phyloP scores from a whole-genome alignment of 179 eudicot species.

The Nepenthes alata region DNA sequence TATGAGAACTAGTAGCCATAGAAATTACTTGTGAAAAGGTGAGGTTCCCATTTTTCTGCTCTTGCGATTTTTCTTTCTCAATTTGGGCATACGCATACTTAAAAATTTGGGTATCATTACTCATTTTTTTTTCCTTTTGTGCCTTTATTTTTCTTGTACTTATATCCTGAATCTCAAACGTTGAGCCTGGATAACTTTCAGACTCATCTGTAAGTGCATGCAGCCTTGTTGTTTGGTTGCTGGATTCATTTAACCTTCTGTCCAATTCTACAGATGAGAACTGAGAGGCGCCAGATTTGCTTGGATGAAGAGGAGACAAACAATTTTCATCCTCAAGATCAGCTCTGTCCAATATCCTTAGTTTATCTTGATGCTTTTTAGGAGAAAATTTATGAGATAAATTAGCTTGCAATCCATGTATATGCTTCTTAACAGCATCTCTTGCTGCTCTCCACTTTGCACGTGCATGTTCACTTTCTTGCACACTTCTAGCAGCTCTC shows the following conservation, averaged over 20 bases:
- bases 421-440: conserved; percentile 61
- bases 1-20: conserved; percentile 31
- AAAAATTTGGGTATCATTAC: conserved; percentile 39
- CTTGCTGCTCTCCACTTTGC: conserved; percentile 63
- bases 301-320: conserved; percentile 13
- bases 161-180: conserved; percentile 19
- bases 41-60: conserved; percentile 35
- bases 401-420: conserved; percentile 33
- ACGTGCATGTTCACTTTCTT: conserved; percentile 41
- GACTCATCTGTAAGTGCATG: conserved; percentile 22
- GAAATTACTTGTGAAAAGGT: conserved; percentile 48
- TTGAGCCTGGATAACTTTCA: conserved; percentile 6
- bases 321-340: conserved; percentile 24
- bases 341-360: conserved; percentile 17
- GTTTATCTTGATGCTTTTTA: conserved; percentile 25
- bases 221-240: conserved; percentile 8
- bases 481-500: conserved; percentile 59
- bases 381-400: conserved; percentile 59
- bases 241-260: conserved; percentile 17
- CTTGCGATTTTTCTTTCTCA: conserved; percentile 50
- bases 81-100: conserved; percentile 44
- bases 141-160: conserved; percentile 13
- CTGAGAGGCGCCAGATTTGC: conserved; percentile 13
- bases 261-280: conserved; percentile 14
- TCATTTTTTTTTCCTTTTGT: conserved; percentile 24